Percentiles rank a stretch among this genome's conserved stretches.
Evolutionary conservation across 805 yeast species (phyloP).

Genomic region (Monosporozyma aerobia): DNA sequence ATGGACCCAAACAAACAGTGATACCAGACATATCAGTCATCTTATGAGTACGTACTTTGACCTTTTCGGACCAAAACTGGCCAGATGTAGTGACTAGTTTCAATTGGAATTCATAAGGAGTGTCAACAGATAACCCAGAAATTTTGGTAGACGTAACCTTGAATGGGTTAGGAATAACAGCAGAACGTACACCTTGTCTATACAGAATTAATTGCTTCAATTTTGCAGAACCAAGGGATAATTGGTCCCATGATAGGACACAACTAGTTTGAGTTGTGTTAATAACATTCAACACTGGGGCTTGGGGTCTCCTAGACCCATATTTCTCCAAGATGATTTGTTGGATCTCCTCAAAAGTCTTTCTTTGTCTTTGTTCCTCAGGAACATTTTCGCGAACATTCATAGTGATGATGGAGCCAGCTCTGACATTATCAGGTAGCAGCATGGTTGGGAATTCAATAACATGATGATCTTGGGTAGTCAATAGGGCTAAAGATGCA

Average conservation of each 20-base stretch:
- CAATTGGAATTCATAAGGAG: conserved; percentile 68
- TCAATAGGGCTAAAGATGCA: conserved; percentile 82
- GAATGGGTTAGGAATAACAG: conserved; percentile 77
- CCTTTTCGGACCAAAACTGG: conserved; percentile 53
- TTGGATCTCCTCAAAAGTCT: conserved; percentile 56
- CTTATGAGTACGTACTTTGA: conserved; percentile 77
- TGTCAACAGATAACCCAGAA: conserved; percentile 85
- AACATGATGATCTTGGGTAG: conserved; percentile 86
- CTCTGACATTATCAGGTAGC: conserved; percentile 79
- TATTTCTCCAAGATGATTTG: conserved; percentile 61
- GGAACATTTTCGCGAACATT: conserved; percentile 68
- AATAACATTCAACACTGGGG: conserved; percentile 58
- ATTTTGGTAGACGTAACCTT: conserved; percentile 74
- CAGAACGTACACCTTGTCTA: conserved; percentile 52
- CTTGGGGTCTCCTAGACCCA: conserved; percentile 62
- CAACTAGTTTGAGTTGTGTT: conserved; percentile 92
- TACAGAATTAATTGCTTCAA: conserved; percentile 68
- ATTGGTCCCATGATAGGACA: conserved; percentile 87
- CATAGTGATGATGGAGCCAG: conserved; percentile 86
- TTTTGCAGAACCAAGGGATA: conserved; percentile 74
- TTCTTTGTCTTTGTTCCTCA: conserved; percentile 52
- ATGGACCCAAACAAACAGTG: conserved; percentile 79
- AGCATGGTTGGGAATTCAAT: conserved; percentile 95
- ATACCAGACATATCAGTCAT: conserved; percentile 95
- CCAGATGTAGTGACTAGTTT: conserved; percentile 87